Evolutionary conservation across 2,329 filamentous ascomycete genomes (phyloP).

Genomic region (Diaporthe sp.): DNA sequence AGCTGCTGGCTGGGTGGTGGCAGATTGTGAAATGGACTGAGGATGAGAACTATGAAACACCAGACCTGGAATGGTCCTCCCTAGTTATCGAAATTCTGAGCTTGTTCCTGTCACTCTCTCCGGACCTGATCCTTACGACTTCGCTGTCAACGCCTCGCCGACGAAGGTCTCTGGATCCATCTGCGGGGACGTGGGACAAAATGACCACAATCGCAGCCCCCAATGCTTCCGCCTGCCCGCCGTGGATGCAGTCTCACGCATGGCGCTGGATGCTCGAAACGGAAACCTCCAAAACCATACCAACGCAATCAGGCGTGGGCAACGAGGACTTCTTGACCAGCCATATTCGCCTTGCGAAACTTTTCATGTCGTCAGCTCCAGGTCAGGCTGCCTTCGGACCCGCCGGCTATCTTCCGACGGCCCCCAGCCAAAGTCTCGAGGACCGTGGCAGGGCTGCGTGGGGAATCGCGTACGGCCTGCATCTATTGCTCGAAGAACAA

Average conservation of each 20-base stretch:
- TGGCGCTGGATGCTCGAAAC: slow-evolving; percentile 81
- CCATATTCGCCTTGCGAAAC: slow-evolving; percentile 71
- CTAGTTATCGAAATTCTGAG: slow-evolving; percentile 74
- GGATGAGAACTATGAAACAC: slow-evolving; percentile 58
- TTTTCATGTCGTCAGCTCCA: slow-evolving; percentile 73
- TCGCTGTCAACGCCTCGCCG: slow-evolving; percentile 46
- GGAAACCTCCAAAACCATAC: slow-evolving; percentile 47
- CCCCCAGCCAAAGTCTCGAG: slow-evolving; percentile 64
- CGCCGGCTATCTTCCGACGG: slow-evolving; percentile 76
- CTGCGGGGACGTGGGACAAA: slow-evolving; percentile 47
- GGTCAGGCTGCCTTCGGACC: slow-evolving; percentile 67
- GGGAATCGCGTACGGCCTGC: slow-evolving; percentile 81
- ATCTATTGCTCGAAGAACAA: slow-evolving; percentile 89
- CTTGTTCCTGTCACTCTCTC: slow-evolving; percentile 69
- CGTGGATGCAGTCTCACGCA: slow-evolving; percentile 72
- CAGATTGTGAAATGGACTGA: slow-evolving; percentile 79
- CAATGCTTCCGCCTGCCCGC: slow-evolving; percentile 63
- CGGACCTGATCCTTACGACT: neutral
- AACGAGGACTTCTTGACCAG: slow-evolving; percentile 57
- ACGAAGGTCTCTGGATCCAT: slow-evolving; percentile 52
- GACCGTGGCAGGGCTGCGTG: slow-evolving; percentile 72
- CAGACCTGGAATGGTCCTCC: slow-evolving; percentile 78
- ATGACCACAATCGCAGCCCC: slow-evolving; percentile 62
- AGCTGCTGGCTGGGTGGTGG: slow-evolving; percentile 79
- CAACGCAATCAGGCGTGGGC: slow-evolving; percentile 43